phyloP scores from a whole-genome alignment of 306 rosid species.

The Gillenia trifoliata region DNA sequence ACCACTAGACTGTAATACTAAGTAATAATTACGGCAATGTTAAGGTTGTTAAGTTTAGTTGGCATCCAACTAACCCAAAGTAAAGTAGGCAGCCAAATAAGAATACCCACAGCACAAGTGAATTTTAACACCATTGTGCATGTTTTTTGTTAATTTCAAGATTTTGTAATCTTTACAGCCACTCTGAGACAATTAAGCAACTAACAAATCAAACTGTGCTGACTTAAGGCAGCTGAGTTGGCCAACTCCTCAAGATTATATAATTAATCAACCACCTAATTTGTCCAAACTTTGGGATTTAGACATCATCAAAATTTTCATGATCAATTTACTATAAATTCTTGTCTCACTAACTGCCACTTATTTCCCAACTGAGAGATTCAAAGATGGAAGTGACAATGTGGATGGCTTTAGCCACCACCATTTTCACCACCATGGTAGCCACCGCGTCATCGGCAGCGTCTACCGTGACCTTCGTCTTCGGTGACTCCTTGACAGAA shows the following conservation, averaged over 20 bases:
- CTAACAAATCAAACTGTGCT: neutral
- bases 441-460: constrained; percentile 18
- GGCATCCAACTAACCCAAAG: neutral
- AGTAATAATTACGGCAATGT: too few relatives aligned
- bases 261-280: constrained; percentile 42
- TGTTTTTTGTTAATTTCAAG: neutral
- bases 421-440: constrained; percentile 14
- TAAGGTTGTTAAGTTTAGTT: neutral
- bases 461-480: constrained; percentile 39
- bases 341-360: neutral
- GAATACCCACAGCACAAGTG: neutral
- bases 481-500: constrained; percentile 80
- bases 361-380: neutral
- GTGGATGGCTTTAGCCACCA: constrained; percentile 18
- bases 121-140: neutral
- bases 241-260: constrained; percentile 4
- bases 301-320: neutral
- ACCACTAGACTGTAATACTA: too few relatives aligned
- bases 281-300: constrained; percentile 32
- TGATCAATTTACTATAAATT: constrained; percentile 29
- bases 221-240: constrained; percentile 6
- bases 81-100: constrained; percentile 6
- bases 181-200: neutral
- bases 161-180: neutral
- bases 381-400: constrained; percentile 9